phyloP scores from a whole-genome alignment of 2,329 filamentous ascomycete genomes.

The Alternaria ethzedia region DNA sequence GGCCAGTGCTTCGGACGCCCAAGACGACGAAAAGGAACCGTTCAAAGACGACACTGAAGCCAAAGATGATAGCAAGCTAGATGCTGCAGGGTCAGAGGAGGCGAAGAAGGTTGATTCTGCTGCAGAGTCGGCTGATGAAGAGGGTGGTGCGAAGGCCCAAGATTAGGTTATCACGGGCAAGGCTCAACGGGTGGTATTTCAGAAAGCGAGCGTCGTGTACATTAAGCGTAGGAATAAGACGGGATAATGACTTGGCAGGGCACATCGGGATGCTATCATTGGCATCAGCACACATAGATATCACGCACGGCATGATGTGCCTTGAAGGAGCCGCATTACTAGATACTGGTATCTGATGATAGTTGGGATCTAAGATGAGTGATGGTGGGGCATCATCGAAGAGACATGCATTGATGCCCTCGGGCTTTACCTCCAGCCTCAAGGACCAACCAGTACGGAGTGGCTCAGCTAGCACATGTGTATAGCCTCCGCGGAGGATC shows the following conservation, averaged over 20 bases:
- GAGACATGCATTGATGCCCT: background rate
- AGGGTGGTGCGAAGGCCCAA: slow-evolving; percentile 10
- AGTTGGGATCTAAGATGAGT: background rate
- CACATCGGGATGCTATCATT: background rate
- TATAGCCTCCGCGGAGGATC: background rate
- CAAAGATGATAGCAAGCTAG: slow-evolving; percentile 1
- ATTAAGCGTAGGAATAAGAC: slow-evolving; percentile 2
- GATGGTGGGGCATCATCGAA: background rate
- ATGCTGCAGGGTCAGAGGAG: slow-evolving; percentile 16
- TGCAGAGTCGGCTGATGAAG: slow-evolving; percentile 12
- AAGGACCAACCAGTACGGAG: background rate
- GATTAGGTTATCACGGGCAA: slow-evolving; percentile 2
- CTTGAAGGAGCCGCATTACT: background rate
- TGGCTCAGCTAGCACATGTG: background rate
- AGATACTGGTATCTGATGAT: background rate
- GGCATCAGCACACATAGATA: background rate
- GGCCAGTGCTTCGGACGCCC: slow-evolving; percentile 1
- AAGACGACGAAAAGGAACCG: slow-evolving; percentile 1
- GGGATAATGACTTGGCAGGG: background rate
- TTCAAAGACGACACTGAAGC: slow-evolving; percentile 5
- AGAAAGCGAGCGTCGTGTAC: slow-evolving; percentile 1
- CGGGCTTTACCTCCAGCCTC: background rate
- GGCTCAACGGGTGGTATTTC: background rate
- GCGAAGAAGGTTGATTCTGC: slow-evolving; percentile 18
- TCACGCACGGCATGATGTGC: background rate